phyloP scores from a whole-genome alignment of 2,329 filamentous ascomycete genomes.

The Colletotrichum sp. region DNA sequence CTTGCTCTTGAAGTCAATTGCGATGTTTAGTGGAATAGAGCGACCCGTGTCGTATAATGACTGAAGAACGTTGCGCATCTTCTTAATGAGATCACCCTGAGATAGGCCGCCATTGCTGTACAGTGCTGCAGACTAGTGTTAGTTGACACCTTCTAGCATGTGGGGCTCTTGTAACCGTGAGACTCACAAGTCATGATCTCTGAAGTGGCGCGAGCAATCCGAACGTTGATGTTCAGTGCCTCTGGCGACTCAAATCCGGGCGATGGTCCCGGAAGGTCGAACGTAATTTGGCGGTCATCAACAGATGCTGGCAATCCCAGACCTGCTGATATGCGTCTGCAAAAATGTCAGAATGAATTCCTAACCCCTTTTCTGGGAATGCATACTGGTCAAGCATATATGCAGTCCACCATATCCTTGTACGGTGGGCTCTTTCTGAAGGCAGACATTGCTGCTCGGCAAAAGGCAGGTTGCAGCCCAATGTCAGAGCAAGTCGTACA shows the following conservation, averaged over 20 bases:
- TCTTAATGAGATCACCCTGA: slow-evolving; percentile 28
- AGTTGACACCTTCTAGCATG: neutral
- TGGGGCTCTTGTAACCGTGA: neutral
- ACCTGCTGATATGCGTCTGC: slow-evolving; percentile 28
- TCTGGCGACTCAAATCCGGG: slow-evolving; percentile 29
- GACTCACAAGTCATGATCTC: slow-evolving; percentile 31
- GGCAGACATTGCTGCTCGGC: slow-evolving; percentile 28
- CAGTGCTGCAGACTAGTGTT: slow-evolving; percentile 19
- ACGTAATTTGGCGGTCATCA: slow-evolving; percentile 29
- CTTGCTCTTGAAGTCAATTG: slow-evolving; percentile 27
- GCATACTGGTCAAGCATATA: slow-evolving; percentile 33
- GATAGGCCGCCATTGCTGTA: slow-evolving; percentile 28
- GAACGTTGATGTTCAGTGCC: slow-evolving; percentile 29
- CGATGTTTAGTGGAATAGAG: slow-evolving; percentile 26
- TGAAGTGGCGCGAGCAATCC: slow-evolving; percentile 29
- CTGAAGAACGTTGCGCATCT: slow-evolving; percentile 24
- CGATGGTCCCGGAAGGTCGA: slow-evolving; percentile 27
- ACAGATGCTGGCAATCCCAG: slow-evolving; percentile 29
- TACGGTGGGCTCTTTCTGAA: slow-evolving; percentile 28
- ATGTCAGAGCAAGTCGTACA: slow-evolving; percentile 27
- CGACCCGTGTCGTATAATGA: slow-evolving; percentile 26
- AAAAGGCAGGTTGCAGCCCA: slow-evolving; percentile 28
- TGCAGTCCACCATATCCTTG: slow-evolving; percentile 32
- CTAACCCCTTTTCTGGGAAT: too few relatives aligned
- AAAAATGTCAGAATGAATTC: neutral